phyloP scores from a whole-genome alignment of 2,329 filamentous ascomycete species.

The Calonectria multiphialidica region DNA sequence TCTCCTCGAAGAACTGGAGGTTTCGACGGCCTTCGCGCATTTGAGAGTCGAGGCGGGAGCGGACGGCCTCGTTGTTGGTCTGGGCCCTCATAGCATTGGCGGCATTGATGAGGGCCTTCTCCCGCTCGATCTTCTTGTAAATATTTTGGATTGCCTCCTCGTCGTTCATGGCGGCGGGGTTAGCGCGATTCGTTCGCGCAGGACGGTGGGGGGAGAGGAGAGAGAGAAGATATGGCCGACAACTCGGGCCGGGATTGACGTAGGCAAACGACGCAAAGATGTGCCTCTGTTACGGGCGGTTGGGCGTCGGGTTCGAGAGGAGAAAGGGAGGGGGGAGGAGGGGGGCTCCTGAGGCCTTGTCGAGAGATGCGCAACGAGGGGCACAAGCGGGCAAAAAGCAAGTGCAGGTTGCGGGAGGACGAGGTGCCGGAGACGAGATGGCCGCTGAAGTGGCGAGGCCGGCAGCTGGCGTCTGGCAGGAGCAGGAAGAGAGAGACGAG shows the following conservation, averaged over 20 bases:
- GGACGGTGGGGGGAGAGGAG: constrained; percentile 41
- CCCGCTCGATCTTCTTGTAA: constrained; percentile 96
- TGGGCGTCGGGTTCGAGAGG: constrained; percentile 26
- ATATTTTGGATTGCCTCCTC: constrained; percentile 81
- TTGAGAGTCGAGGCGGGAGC: constrained; percentile 90
- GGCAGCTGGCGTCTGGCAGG: constrained; percentile 30
- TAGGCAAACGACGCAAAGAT: constrained; percentile 18
- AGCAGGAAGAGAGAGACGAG: constrained; percentile 33
- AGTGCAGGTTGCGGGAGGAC: constrained; percentile 15
- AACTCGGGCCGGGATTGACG: constrained; percentile 29
- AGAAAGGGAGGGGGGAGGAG: constrained; percentile 23
- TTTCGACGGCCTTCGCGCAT: constrained; percentile 95
- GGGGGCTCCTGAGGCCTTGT: constrained; percentile 14
- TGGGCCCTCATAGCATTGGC: constrained; percentile 96
- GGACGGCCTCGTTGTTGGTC: constrained; percentile 92
- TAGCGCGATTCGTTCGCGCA: constrained; percentile 55
- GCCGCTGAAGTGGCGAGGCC: constrained; percentile 17
- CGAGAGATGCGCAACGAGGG: constrained; percentile 21
- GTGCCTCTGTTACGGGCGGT: constrained; percentile 28
- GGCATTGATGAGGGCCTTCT: constrained; percentile 94
- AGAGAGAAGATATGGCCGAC: constrained; percentile 29
- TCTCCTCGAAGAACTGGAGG: constrained; percentile 95
- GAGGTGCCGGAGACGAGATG: constrained; percentile 14
- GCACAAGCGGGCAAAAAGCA: constrained; percentile 17
- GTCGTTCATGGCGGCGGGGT: constrained; percentile 69